Percentiles rank a stretch among this genome's conserved stretches.
Conservation (phyloP, 352 stramenopile species). For the Phytophthora brassicae region DNA sequence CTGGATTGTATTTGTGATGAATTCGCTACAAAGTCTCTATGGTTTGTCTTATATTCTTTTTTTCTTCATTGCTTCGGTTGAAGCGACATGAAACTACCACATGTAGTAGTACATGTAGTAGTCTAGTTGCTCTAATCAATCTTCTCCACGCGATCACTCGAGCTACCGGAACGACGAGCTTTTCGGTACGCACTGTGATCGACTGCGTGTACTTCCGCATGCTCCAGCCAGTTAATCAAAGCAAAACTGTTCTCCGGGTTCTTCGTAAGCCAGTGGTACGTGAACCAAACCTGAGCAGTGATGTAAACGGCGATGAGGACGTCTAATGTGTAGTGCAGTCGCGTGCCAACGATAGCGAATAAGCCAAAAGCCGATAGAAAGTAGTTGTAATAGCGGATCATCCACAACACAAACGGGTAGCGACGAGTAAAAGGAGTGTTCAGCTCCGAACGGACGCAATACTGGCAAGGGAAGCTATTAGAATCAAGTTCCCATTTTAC, state of each 20-base stretch:
- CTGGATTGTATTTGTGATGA: not conserved
- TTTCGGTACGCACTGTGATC: slow-evolving; percentile 81
- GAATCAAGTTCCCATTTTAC: not conserved
- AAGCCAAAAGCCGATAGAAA: slow-evolving; percentile 55
- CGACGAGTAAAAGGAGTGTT: slow-evolving; percentile 86
- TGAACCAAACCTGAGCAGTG: slow-evolving; percentile 81
- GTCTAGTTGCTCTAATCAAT: slow-evolving; percentile 9
- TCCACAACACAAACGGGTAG: slow-evolving; percentile 71
- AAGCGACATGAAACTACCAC: no score
- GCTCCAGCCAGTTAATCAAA: slow-evolving; percentile 81
- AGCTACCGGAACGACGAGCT: slow-evolving; percentile 58
- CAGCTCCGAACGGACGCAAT: slow-evolving; percentile 75
- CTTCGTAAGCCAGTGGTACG: slow-evolving; percentile 80
- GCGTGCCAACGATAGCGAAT: slow-evolving; percentile 87
- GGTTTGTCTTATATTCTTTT: slow-evolving; percentile 17
- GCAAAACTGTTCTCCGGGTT: slow-evolving; percentile 62
- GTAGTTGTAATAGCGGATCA: slow-evolving; percentile 84
- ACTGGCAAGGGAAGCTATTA: slow-evolving; percentile 38
- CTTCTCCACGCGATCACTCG: slow-evolving; percentile 29
- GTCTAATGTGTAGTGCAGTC: slow-evolving; percentile 87
- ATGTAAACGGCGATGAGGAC: slow-evolving; percentile 89
- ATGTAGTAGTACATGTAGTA: no score
- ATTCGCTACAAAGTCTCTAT: slow-evolving; percentile 33
- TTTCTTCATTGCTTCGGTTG: not conserved
- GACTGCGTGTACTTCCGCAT: slow-evolving; percentile 80